phyloP scores from a whole-genome alignment of 139 green algal species.

The Haematococcus lacustris region DNA sequence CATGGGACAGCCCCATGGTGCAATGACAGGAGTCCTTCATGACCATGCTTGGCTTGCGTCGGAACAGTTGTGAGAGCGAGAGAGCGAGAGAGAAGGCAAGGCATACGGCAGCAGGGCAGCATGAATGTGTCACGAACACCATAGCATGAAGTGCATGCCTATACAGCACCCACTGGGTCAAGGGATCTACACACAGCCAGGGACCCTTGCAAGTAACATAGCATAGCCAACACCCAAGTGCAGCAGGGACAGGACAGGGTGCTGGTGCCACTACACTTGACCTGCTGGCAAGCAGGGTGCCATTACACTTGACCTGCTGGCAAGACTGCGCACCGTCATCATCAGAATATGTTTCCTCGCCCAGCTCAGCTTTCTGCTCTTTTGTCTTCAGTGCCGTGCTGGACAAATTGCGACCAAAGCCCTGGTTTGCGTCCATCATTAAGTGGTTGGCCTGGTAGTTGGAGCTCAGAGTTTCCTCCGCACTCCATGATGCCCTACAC shows the following conservation, averaged over 20 bases:
- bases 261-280: not conserved
- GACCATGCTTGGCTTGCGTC: not conserved
- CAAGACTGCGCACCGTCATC: conserved; percentile 58
- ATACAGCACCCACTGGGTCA: too few relatives aligned
- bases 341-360: conserved; percentile 33
- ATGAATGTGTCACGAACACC: too few relatives aligned
- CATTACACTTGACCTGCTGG: not conserved
- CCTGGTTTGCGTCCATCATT: conserved; percentile 35
- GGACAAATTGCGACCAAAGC: conserved; percentile 32
- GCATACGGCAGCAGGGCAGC: too few relatives aligned
- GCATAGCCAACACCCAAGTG: not conserved
- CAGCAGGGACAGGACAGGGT: not conserved
- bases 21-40: not conserved
- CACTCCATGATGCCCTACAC: conserved; percentile 27
- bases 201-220: too few relatives aligned
- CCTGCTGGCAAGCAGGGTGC: not conserved
- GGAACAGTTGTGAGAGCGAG: too few relatives aligned
- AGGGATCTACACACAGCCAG: too few relatives aligned
- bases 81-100: too few relatives aligned
- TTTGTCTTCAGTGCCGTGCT: conserved; percentile 20
- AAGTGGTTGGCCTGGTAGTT: conserved; percentile 43
- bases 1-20: not conserved
- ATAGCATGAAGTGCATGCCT: too few relatives aligned
- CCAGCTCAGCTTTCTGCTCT: conserved; percentile 22
- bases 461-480: conserved; percentile 19